phyloP scores from a whole-genome alignment of 148 eudicot species.

The Heliamphora exappendiculata region DNA sequence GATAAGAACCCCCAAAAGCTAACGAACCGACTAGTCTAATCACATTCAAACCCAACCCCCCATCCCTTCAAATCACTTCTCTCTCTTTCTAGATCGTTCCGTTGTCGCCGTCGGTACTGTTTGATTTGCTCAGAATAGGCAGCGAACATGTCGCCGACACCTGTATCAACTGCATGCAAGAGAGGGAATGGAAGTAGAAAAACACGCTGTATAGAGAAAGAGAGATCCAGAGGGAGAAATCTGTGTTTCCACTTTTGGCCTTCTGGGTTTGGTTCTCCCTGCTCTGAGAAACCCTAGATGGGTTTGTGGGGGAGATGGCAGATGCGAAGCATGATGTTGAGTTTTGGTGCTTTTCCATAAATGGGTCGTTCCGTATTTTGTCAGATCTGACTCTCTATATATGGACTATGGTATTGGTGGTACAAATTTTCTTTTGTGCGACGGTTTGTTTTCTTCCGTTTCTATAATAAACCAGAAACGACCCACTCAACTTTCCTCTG shows the following conservation, averaged over 20 bases:
- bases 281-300: constrained; percentile 15
- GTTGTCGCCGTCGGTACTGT: constrained; percentile 19
- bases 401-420: too few species aligned
- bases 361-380: background rate
- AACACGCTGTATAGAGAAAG: background rate
- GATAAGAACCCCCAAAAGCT: background rate
- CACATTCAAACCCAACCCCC: background rate
- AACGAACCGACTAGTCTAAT: background rate
- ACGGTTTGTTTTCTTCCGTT: background rate
- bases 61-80: background rate
- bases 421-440: background rate
- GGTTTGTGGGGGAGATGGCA: background rate
- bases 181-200: constrained; percentile 1
- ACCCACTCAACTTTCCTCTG: background rate
- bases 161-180: constrained; percentile 15
- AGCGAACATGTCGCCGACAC: background rate
- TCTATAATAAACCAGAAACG: background rate
- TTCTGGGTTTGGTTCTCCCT: background rate
- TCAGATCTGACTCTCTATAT: constrained; percentile 17
- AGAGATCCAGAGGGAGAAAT: background rate
- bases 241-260: background rate
- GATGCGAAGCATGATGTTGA: background rate
- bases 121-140: constrained; percentile 18
- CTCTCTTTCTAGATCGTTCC: constrained; percentile 7
- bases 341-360: constrained; percentile 6